phyloP scores from a whole-genome alignment of 352 stramenopile genomes.

The Globisporangium apiculatum region DNA sequence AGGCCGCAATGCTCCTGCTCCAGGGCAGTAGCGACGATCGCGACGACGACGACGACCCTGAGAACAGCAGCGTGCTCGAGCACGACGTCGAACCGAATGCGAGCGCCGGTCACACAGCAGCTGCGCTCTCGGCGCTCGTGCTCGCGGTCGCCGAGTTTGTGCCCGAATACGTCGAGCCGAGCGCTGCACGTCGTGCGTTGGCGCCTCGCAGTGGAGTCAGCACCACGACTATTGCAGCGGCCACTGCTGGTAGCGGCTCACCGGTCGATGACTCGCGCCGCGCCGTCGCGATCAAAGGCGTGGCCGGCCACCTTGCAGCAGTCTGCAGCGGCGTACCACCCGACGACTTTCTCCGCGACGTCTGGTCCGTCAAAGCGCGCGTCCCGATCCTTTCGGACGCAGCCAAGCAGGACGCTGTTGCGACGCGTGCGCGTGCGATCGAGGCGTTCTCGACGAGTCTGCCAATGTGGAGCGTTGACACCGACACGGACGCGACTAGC shows the following conservation, averaged over 20 bases:
- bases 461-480: background rate
- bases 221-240: background rate
- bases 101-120: constrained; percentile 32
- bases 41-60: constrained; percentile 16
- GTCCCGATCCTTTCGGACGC: constrained; percentile 19
- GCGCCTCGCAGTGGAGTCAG: too few species aligned
- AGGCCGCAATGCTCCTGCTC: constrained; percentile 25
- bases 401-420: constrained; percentile 12
- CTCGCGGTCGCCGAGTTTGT: constrained; percentile 32
- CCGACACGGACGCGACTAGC: background rate
- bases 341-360: constrained; percentile 70
- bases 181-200: constrained; percentile 5
- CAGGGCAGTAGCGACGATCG: constrained; percentile 1
- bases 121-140: constrained; percentile 50
- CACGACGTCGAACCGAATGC: constrained; percentile 57
- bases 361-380: constrained; percentile 59
- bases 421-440: constrained; percentile 12
- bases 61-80: constrained; percentile 39
- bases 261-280: constrained; percentile 20
- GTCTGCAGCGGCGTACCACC: constrained; percentile 34
- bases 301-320: constrained; percentile 52
- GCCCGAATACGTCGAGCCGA: constrained; percentile 29
- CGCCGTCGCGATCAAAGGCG: constrained; percentile 50
- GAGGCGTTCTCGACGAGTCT: constrained; percentile 34
- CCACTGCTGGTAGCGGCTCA: background rate